These are phyloP conservation scores for Centaurea solstitialis DNA, from an alignment of 129 eudicot species.

Conservation along the genomic window DNA sequence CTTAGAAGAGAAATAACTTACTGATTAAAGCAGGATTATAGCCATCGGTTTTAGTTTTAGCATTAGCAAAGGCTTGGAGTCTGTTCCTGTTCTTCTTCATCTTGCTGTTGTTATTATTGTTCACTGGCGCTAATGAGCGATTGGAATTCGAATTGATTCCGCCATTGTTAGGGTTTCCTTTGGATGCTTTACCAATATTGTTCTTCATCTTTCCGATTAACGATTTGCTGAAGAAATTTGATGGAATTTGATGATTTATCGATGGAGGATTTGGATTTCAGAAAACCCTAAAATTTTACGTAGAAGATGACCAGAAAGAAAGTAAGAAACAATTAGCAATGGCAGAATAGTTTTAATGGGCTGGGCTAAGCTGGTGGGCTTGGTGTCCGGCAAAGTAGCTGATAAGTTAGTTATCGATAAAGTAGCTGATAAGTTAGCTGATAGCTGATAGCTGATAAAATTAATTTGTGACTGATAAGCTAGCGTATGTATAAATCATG, in stretches of 20 bases:
- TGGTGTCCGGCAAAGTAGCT: too few species aligned
- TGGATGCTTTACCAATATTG: background rate
- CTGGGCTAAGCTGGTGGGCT: too few species aligned
- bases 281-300: slow-evolving; percentile 24
- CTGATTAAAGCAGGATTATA: slow-evolving; percentile 79
- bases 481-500: too few species aligned
- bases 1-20: too few species aligned
- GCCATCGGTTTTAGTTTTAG: slow-evolving; percentile 54
- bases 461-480: too few species aligned
- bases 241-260: background rate
- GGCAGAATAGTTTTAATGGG: too few species aligned
- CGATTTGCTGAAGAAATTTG: background rate
- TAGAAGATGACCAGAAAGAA: background rate
- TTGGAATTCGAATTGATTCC: slow-evolving; percentile 25
- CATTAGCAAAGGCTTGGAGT: slow-evolving; percentile 85
- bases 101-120: slow-evolving; percentile 34
- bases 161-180: slow-evolving; percentile 26
- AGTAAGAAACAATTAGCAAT: too few species aligned
- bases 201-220: slow-evolving; percentile 25
- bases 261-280: background rate
- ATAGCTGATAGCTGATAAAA: too few species aligned
- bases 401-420: too few species aligned
- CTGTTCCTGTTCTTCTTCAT: slow-evolving; percentile 58
- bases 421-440: too few species aligned
- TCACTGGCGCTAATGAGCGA: slow-evolving; percentile 26